Percentiles rank a stretch among this genome's conserved stretches.
These are phyloP conservation scores for Apophysomyces variabilis DNA, from an alignment of 371 early-diverging fungal species.

Conservation along the genomic window DNA sequence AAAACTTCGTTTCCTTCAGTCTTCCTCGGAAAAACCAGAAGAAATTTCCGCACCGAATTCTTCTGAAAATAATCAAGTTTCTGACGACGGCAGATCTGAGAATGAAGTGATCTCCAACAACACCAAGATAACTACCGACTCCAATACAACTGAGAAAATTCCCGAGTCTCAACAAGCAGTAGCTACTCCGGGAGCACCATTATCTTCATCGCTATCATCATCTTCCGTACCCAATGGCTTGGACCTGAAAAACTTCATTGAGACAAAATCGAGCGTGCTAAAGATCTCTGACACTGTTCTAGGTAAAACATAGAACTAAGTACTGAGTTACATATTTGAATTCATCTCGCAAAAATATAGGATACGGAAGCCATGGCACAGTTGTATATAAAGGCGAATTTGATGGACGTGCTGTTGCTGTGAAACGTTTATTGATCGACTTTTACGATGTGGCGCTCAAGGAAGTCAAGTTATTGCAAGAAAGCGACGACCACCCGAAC, in stretches of 20 bases:
- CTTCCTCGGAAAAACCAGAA: background rate
- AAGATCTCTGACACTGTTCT: slow-evolving; percentile 47
- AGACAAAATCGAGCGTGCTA: slow-evolving; percentile 37
- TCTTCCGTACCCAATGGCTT: slow-evolving; percentile 19
- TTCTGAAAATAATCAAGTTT: no score
- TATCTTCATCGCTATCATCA: background rate
- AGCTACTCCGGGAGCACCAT: background rate
- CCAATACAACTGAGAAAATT: background rate
- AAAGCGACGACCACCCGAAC: slow-evolving; percentile 95
- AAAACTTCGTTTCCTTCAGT: background rate
- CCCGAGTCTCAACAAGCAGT: background rate
- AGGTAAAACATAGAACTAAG: slow-evolving; percentile 27
- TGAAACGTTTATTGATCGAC: slow-evolving; percentile 92
- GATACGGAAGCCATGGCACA: slow-evolving; percentile 97
- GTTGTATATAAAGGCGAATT: slow-evolving; percentile 93
- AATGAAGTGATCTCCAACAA: no score
- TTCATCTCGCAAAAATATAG: slow-evolving; percentile 43
- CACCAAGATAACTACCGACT: no score
- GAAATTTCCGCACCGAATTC: no score
- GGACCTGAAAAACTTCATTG: slow-evolving; percentile 34
- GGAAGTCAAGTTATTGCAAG: slow-evolving; percentile 90
- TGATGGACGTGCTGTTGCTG: slow-evolving; percentile 91
- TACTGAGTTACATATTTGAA: background rate
- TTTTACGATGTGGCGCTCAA: slow-evolving; percentile 94
- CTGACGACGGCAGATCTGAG: no score